phyloP scores from a whole-genome alignment of 192 early-diverging fungal genomes.

The Lobosporangium transversale region DNA sequence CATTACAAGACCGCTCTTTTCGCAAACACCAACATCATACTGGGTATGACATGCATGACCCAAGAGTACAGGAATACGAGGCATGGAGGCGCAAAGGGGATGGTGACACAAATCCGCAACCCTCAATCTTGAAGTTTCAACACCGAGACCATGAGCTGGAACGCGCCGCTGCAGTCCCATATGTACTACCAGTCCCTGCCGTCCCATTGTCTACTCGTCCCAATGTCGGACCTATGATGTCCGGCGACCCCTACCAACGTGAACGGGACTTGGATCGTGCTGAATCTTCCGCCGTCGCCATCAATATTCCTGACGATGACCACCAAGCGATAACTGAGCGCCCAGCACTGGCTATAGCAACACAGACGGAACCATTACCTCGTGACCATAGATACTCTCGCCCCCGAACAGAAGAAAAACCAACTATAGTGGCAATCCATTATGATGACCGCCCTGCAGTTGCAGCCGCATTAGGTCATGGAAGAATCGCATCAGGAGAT shows the following conservation, averaged over 20 bases:
- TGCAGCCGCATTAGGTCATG: too few species aligned
- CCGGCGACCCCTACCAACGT: not conserved
- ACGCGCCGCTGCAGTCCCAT: constrained; percentile 4
- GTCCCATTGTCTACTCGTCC: constrained; percentile 1
- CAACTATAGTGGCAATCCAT: too few species aligned
- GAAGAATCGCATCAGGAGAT: constrained; percentile 8
- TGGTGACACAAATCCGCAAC: not conserved
- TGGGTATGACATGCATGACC: not conserved
- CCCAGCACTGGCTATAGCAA: too few species aligned
- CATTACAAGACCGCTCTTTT: too few species aligned
- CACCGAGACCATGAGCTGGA: constrained; percentile 17
- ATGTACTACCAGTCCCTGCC: constrained; percentile 10
- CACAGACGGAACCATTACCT: too few species aligned
- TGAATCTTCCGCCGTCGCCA: not conserved
- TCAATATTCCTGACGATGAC: not conserved
- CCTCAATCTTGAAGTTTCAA: constrained; percentile 7
- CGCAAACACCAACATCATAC: not conserved
- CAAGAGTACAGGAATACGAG: not conserved
- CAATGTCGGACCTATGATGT: too few species aligned
- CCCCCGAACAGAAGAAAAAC: too few species aligned
- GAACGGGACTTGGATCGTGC: not conserved
- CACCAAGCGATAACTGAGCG: too few species aligned
- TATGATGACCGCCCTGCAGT: too few species aligned
- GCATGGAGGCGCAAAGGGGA: too few species aligned
- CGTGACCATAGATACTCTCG: too few species aligned